Evolutionary conservation across 2,329 filamentous ascomycete genomes (phyloP).

Genomic region (Trichoderma sp.): DNA sequence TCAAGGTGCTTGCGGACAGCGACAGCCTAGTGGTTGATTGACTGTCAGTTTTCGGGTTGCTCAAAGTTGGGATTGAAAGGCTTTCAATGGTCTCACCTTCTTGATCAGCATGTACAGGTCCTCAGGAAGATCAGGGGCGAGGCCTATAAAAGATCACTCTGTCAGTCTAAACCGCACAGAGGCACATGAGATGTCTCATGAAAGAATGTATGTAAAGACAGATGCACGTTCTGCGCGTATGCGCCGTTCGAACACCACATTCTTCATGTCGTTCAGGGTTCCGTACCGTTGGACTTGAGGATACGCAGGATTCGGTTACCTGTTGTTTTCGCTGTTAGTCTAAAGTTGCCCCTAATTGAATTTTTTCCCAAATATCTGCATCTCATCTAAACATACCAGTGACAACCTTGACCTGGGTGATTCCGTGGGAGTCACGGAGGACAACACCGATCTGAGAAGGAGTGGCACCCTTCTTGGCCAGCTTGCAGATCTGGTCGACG

Average conservation of each 20-base stretch:
- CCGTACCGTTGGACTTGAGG: constrained; percentile 95
- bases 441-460: constrained; percentile 99
- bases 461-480: constrained; percentile 97
- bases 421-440: constrained; percentile 95
- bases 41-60: background rate
- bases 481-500: constrained; percentile 98
- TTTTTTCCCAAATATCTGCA: background rate
- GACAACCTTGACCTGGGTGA: constrained; percentile 97
- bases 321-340: constrained; percentile 51
- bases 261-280: constrained; percentile 42
- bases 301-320: constrained; percentile 99
- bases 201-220: constrained; percentile 35
- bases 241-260: constrained; percentile 29
- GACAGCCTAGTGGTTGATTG: constrained; percentile 68
- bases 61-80: background rate
- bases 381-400: constrained; percentile 70
- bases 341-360: constrained; percentile 1
- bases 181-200: constrained; percentile 56
- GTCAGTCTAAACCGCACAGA: constrained; percentile 93
- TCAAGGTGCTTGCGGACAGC: constrained; percentile 99
- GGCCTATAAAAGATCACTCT: constrained; percentile 85
- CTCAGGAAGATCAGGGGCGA: constrained; percentile 98
- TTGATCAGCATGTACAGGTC: constrained; percentile 99
- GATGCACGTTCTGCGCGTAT: constrained; percentile 34
- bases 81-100: constrained; percentile 68